phyloP scores from a whole-genome alignment of 371 early-diverging fungal genomes.

The Syncephalis fuscata region DNA sequence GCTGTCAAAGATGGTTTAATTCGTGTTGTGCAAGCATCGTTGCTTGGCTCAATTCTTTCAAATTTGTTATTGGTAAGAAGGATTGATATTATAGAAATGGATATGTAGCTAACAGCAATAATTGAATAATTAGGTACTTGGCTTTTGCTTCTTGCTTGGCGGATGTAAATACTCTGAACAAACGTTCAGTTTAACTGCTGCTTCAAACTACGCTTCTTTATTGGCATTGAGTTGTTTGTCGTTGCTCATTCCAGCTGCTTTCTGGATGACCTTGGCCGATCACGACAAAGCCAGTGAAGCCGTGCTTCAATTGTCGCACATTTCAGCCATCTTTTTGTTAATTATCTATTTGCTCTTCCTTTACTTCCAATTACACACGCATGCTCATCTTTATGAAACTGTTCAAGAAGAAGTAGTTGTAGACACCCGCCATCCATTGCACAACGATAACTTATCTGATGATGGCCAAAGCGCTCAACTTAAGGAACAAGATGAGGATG shows the following conservation, averaged over 20 bases:
- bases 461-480: too few species aligned
- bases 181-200: constrained; percentile 55
- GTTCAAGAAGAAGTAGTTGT: constrained; percentile 16
- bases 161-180: constrained; percentile 50
- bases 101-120: neutral
- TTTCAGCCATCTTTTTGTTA: constrained; percentile 53
- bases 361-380: constrained; percentile 63
- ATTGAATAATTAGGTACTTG: constrained; percentile 20
- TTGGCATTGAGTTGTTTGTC: constrained; percentile 57
- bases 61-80: constrained; percentile 55
- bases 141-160: constrained; percentile 66
- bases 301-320: constrained; percentile 40
- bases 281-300: constrained; percentile 18
- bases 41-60: constrained; percentile 75
- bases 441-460: too few species aligned
- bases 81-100: neutral
- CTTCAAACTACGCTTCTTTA: constrained; percentile 63
- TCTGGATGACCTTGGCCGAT: constrained; percentile 25
- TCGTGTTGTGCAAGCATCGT: constrained; percentile 69
- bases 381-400: constrained; percentile 30
- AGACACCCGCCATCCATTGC: too few species aligned
- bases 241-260: constrained; percentile 64
- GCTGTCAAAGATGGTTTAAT: constrained; percentile 58
- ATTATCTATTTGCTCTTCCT: constrained; percentile 54
- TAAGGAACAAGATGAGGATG: constrained; percentile 16